A percentile compares a stretch with the other conserved stretches of the same genome.
phyloP scores from a whole-genome alignment of 2,329 filamentous ascomycete genomes.

The Sporothrix globosa region DNA sequence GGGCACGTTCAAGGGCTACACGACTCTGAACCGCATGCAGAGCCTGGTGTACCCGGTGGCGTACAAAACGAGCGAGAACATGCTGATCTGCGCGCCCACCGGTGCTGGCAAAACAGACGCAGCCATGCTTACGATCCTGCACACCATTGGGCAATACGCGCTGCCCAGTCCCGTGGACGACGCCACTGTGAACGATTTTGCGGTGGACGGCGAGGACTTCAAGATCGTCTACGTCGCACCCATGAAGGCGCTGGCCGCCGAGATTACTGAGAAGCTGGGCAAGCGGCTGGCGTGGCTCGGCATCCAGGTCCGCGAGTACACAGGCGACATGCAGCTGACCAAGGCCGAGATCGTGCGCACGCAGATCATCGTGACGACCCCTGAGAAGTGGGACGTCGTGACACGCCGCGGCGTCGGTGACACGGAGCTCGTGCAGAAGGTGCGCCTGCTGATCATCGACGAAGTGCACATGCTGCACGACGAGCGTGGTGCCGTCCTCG shows the following conservation, averaged over 20 bases:
- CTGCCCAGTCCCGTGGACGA: constrained; percentile 78
- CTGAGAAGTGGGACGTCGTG: constrained; percentile 99
- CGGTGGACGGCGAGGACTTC: constrained; percentile 83
- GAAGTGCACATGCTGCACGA: constrained; percentile 99
- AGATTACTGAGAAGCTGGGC: constrained; percentile 92
- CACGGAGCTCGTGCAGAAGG: constrained; percentile 96
- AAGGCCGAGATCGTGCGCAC: constrained; percentile 95
- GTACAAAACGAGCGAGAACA: constrained; percentile 95
- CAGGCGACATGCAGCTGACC: constrained; percentile 97
- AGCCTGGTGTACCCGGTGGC: constrained; percentile 94
- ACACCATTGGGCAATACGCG: constrained; percentile 84
- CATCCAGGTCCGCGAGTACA: constrained; percentile 88
- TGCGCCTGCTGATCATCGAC: constrained; percentile 93
- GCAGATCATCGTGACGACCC: constrained; percentile 97
- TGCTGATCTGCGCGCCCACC: constrained; percentile 97
- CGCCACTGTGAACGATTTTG: constrained; percentile 73
- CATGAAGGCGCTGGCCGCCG: constrained; percentile 97
- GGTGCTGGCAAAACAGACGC: constrained; percentile 99
- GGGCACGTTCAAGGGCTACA: constrained; percentile 93
- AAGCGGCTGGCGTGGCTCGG: constrained; percentile 93
- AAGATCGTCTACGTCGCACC: constrained; percentile 99
- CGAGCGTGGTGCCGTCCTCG: constrained; percentile 91
- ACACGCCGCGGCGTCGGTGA: constrained; percentile 96
- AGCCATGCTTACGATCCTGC: constrained; percentile 93
- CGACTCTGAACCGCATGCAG: constrained; percentile 94